A percentile compares a stretch with the other conserved stretches of the same genome.
Evolutionary conservation across 495 filamentous ascomycete species (phyloP).

Genomic region (Trichocladium antarcticum): DNA sequence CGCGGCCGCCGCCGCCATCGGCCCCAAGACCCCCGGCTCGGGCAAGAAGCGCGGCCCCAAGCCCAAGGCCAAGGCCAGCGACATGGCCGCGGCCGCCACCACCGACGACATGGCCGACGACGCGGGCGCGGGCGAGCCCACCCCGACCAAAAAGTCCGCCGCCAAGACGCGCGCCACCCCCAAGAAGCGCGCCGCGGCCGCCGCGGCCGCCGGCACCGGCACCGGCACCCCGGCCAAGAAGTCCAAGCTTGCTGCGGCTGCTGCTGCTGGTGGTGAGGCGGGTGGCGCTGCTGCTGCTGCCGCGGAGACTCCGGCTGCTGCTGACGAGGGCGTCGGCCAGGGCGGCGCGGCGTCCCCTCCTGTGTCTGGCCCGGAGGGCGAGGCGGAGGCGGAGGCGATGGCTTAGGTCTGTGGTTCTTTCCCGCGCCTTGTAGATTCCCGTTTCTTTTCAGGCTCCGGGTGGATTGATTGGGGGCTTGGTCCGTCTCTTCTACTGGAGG

Average conservation of each 20-base stretch:
- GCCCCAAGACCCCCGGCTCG: background rate
- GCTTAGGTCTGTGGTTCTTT: too few relatives aligned
- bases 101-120: background rate
- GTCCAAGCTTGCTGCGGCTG: background rate
- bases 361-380: too few relatives aligned
- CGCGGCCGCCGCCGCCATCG: background rate
- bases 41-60: background rate
- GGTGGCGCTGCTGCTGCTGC: background rate
- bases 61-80: background rate
- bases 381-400: too few relatives aligned
- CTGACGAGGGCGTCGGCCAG: too few relatives aligned
- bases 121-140: background rate
- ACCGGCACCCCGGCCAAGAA: background rate
- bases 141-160: background rate
- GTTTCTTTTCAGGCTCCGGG: too few relatives aligned
- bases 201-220: background rate
- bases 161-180: slow-evolving; percentile 5
- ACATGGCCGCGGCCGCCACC: background rate
- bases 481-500: too few relatives aligned
- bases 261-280: background rate
- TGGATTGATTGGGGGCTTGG: too few relatives aligned
- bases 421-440: too few relatives aligned
- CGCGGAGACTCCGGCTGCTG: background rate
- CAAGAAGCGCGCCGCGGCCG: background rate
- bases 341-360: too few relatives aligned